Percentiles rank a stretch among this genome's conserved stretches.
These are phyloP conservation scores for Bertia moriformis DNA, from an alignment of 2,329 filamentous ascomycete species.

Conservation along the genomic window DNA sequence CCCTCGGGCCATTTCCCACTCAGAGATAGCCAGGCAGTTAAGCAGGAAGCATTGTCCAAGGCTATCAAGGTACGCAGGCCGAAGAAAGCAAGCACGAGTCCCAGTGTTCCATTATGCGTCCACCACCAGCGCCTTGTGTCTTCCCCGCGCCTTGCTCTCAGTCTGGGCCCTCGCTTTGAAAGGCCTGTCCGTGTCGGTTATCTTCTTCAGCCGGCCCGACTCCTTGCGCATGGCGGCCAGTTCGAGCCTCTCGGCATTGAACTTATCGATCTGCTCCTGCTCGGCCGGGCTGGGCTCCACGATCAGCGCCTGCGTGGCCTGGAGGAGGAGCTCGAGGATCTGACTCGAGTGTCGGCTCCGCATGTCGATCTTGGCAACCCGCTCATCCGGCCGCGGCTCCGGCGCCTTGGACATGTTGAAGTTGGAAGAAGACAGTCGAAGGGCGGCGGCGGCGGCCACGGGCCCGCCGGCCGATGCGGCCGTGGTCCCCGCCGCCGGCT, in stretches of 20 bases:
- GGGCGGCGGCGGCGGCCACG: no score
- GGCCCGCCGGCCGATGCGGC: conserved; percentile 11
- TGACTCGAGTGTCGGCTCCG: conserved; percentile 41
- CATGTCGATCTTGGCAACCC: conserved; percentile 44
- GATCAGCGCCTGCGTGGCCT: conserved; percentile 42
- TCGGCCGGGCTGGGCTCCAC: conserved; percentile 47
- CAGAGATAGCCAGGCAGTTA: no score
- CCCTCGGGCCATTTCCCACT: no score
- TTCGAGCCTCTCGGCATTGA: conserved; percentile 20
- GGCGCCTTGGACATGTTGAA: conserved; percentile 31
- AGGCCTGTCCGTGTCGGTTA: no score
- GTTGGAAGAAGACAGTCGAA: conserved; percentile 29
- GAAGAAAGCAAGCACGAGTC: no score
- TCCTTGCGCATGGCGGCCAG: background rate
- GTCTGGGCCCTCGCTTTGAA: no score
- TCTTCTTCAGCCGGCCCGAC: background rate
- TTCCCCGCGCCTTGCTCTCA: no score
- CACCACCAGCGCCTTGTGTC: no score
- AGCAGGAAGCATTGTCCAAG: no score
- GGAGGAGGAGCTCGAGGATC: conserved; percentile 49
- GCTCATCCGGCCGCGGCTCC: conserved; percentile 30
- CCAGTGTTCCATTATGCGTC: no score
- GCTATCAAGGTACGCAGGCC: no score
- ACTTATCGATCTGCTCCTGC: conserved; percentile 34
- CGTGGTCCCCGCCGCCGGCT: conserved; percentile 5